Conservation (phyloP, 345 rosid genomes). For the Gossypium longicalyx region DNA sequence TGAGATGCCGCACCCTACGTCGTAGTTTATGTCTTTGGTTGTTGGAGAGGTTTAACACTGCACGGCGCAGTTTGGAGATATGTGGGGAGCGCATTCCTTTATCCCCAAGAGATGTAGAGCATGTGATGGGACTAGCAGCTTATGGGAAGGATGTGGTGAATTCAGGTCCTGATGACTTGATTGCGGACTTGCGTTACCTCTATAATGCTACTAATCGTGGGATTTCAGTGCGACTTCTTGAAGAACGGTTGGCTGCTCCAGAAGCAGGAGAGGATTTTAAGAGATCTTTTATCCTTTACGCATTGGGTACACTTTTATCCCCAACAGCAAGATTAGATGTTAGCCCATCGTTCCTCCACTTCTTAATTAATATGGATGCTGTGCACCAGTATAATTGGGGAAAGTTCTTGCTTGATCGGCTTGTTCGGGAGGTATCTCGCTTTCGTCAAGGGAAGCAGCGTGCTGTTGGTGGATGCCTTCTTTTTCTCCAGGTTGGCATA, state of each 20-base stretch:
- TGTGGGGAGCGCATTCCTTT: slow-evolving; percentile 37
- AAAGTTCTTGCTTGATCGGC: slow-evolving; percentile 42
- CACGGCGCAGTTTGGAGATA: slow-evolving; percentile 35
- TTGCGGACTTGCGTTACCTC: slow-evolving; percentile 32
- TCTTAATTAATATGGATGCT: slow-evolving; percentile 39
- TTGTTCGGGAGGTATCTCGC: slow-evolving; percentile 43
- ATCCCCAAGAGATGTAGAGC: slow-evolving; percentile 40
- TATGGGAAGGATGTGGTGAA: slow-evolving; percentile 48
- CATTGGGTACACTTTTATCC: slow-evolving; percentile 42
- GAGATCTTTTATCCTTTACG: slow-evolving; percentile 43
- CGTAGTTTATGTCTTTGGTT: slow-evolving; percentile 51
- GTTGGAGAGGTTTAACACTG: slow-evolving; percentile 41
- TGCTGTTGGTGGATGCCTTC: slow-evolving; percentile 49
- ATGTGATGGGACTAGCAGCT: slow-evolving; percentile 46
- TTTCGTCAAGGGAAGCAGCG: slow-evolving; percentile 45
- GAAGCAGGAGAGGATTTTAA: slow-evolving; percentile 48
- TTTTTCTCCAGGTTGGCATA: slow-evolving; percentile 41
- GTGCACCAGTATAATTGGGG: slow-evolving; percentile 49
- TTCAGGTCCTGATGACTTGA: slow-evolving; percentile 45
- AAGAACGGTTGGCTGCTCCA: slow-evolving; percentile 33
- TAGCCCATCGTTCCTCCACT: slow-evolving; percentile 48
- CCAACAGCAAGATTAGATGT: slow-evolving; percentile 51
- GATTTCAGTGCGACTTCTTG: slow-evolving; percentile 45
- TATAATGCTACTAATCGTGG: slow-evolving; percentile 47
- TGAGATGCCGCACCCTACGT: slow-evolving; percentile 42